phyloP scores from a whole-genome alignment of 2,329 filamentous ascomycete species.

The Penicillium brasilianum region DNA sequence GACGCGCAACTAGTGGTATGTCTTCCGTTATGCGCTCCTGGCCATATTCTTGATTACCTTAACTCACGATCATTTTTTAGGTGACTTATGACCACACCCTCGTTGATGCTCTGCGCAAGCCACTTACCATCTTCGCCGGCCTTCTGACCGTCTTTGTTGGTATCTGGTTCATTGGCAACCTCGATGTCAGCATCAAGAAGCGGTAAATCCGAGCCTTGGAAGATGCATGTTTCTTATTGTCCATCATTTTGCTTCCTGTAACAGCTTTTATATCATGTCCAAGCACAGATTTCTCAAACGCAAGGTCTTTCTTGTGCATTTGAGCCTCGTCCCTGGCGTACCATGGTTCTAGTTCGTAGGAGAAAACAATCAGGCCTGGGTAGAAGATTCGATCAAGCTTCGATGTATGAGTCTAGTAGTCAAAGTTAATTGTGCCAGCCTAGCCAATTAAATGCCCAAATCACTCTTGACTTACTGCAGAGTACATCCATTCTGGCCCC shows the following conservation, averaged over 20 bases:
- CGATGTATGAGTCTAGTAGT: background rate
- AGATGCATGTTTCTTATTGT: constrained; percentile 5
- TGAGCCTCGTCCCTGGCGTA: background rate
- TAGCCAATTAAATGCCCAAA: background rate
- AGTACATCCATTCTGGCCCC: background rate
- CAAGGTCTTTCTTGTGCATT: background rate
- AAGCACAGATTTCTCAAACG: background rate
- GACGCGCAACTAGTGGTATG: constrained; percentile 75
- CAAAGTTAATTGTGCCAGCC: background rate
- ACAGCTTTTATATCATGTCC: constrained; percentile 6
- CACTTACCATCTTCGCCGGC: constrained; percentile 77
- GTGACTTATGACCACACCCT: constrained; percentile 85
- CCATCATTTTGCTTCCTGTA: constrained; percentile 1
- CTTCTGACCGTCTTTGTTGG: constrained; percentile 74
- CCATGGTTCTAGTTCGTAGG: background rate
- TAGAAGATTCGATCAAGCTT: background rate
- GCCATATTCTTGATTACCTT: background rate
- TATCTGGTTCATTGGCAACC: constrained; percentile 74
- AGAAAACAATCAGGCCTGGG: background rate
- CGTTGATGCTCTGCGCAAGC: constrained; percentile 79
- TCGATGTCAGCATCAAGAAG: constrained; percentile 80
- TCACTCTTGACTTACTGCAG: background rate
- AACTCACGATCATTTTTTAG: constrained; percentile 33
- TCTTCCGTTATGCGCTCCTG: background rate
- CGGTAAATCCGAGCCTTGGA: constrained; percentile 42